Evolutionary conservation across 108 stramenopile genomes (phyloP), one percentile per base, ranked within the genome.

Genomic region (Conticribra guillardii): DNA sequence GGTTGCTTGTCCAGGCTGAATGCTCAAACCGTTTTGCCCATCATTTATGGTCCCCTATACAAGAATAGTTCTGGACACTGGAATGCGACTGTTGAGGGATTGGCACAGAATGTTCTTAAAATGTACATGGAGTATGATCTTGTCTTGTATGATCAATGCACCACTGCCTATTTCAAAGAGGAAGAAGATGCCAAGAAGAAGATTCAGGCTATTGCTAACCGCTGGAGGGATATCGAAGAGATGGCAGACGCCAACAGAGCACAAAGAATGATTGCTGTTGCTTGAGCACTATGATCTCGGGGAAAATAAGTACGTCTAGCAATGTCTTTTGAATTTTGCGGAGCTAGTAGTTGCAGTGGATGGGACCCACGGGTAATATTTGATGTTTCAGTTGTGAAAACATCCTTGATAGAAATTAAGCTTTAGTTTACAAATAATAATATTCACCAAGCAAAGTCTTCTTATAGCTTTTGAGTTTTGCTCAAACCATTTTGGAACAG

Each of bases 61-160:
- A 96, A 94, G 82, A 94, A 92, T 64, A 93, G 90, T 54, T 83
- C 87, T 24, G 93, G 95, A n/a, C 99, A 99, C 67, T 99, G 99
- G 99, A 99, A 99, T 85, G 91, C 94, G 23, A 98, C 98, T 24
- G 99, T 99, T 2, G 97, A 98, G 67, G 95, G 96, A 17, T 81
- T 99, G 56, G 98, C 99, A 32, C 96, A 98, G 59, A 97, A 96
- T 64, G 97, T 97, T 3, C 67, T 96, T 37, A 96, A 97, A 64
- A 90, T 96, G 88, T 98, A 96, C 82, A 95, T 95, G 94, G 94
- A 95, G 74, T 92, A 95, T 74, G 94, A 95, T 73, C 69, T 95
- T 44, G 87, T 84, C 2, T 52, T 95, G 34, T 95, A 95, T 56
- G 94, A 95, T 82, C 89, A 87, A 60, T 95, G 94, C 81, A 88